These are phyloP conservation scores for Moesziomyces antarcticus DNA, from an alignment of 1,284 basidiomycete species.

Conservation along the genomic window DNA sequence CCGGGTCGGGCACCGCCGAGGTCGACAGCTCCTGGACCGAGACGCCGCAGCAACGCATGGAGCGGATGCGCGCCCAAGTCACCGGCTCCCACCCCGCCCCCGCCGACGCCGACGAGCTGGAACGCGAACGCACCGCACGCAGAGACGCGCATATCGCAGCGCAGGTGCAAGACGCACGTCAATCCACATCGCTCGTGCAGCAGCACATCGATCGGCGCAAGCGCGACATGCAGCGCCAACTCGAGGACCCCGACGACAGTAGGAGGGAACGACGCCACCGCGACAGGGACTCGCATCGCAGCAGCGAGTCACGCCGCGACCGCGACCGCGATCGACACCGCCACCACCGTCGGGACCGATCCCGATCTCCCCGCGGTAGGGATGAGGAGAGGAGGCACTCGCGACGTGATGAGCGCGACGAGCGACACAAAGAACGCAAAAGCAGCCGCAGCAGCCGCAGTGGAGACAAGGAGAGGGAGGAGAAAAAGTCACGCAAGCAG, in stretches of 20 bases:
- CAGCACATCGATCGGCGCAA: constrained; percentile 32
- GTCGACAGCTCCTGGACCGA: constrained; percentile 58
- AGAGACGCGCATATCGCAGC: constrained; percentile 36
- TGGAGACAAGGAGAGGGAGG: neutral
- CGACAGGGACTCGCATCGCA: constrained; percentile 3
- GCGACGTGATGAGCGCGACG: neutral
- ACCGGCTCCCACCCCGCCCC: neutral
- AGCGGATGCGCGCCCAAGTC: constrained; percentile 39
- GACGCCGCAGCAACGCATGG: constrained; percentile 47
- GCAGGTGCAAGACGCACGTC: constrained; percentile 10
- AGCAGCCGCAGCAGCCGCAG: neutral
- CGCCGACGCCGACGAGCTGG: constrained; percentile 14
- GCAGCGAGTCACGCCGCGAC: constrained; percentile 8
- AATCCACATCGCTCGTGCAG: constrained; percentile 26
- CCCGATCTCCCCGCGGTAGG: too few species aligned
- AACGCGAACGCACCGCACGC: constrained; percentile 12
- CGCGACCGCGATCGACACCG: neutral
- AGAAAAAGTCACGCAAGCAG: constrained; percentile 28
- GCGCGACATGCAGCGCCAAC: constrained; percentile 19
- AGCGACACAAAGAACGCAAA: constrained; percentile 11
- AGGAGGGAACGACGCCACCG: constrained; percentile 9
- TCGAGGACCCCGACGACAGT: constrained; percentile 18
- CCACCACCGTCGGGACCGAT: too few species aligned
- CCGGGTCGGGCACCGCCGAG: constrained; percentile 5
- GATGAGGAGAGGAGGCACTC: too few species aligned